phyloP scores from a whole-genome alignment of 345 rosid species.

The Streptanthus diversifolius region DNA sequence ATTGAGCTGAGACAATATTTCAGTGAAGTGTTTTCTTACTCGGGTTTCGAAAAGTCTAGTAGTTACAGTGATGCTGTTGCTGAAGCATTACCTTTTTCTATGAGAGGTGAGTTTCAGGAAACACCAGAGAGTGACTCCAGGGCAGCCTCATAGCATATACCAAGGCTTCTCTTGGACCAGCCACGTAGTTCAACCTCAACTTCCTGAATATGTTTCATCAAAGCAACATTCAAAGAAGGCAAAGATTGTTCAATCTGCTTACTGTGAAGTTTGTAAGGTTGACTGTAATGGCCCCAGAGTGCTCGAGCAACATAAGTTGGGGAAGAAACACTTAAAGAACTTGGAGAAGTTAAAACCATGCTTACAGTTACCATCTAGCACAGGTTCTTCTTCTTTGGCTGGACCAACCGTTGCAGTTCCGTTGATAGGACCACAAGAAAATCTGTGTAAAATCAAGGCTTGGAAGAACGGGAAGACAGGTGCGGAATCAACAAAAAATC shows the following conservation, averaged over 20 bases:
- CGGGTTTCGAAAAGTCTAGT: not conserved
- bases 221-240: constrained; percentile 25
- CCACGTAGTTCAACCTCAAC: constrained; percentile 19
- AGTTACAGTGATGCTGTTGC: not conserved
- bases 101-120: not conserved
- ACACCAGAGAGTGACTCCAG: not conserved
- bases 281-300: constrained; percentile 31
- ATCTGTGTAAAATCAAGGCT: constrained; percentile 18
- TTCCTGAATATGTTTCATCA: not conserved
- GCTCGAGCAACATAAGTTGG: constrained; percentile 35
- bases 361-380: not conserved
- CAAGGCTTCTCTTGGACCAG: constrained; percentile 22
- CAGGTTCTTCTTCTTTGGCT: not conserved
- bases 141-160: constrained; percentile 18
- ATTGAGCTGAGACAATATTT: not conserved
- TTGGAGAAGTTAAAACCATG: constrained; percentile 19
- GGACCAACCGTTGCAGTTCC: constrained; percentile 17
- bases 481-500: constrained; percentile 17
- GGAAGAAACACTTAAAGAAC: constrained; percentile 41
- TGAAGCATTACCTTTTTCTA: not conserved
- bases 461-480: constrained; percentile 42
- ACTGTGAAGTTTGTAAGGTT: constrained; percentile 34
- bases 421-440: constrained; percentile 34
- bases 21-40: not conserved
- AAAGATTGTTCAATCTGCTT: constrained; percentile 23